A percentile compares a stretch with the other conserved stretches of the same genome.
These are phyloP conservation scores for Linum lewisii DNA, from an alignment of 345 rosid species.

Conservation along the genomic window DNA sequence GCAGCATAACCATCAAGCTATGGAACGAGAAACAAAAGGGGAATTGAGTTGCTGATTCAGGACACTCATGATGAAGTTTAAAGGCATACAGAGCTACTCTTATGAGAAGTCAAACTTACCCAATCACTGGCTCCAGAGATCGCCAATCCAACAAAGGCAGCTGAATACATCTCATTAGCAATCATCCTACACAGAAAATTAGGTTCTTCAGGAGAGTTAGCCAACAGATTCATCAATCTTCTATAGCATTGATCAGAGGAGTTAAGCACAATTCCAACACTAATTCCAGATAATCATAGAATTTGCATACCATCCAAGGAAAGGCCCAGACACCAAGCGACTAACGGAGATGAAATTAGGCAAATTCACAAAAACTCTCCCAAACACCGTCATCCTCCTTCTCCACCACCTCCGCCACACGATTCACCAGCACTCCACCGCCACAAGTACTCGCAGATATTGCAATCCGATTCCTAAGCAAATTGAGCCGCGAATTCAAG, in stretches of 20 bases:
- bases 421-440: not conserved
- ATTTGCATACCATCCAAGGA: slow-evolving; percentile 59
- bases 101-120: slow-evolving; percentile 34
- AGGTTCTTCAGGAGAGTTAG: not conserved
- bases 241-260: not conserved
- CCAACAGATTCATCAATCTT: not conserved
- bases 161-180: slow-evolving; percentile 59
- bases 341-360: slow-evolving; percentile 73
- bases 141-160: slow-evolving; percentile 60
- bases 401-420: slow-evolving; percentile 13
- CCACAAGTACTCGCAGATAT: not conserved
- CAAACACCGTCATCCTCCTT: slow-evolving; percentile 19
- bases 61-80: not conserved
- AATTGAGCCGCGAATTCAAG: slow-evolving; percentile 24
- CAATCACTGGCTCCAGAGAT: slow-evolving; percentile 85
- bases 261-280: not conserved
- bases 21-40: slow-evolving; percentile 9
- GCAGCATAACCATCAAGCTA: slow-evolving; percentile 93
- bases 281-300: not conserved
- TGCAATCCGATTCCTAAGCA: slow-evolving; percentile 15
- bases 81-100: no score
- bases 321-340: slow-evolving; percentile 80
- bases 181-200: slow-evolving; percentile 61
- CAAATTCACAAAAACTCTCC: slow-evolving; percentile 55
- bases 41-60: slow-evolving; percentile 3